phyloP scores from a whole-genome alignment of 805 yeast genomes.

The Tetrapisispora taiwanensis region DNA sequence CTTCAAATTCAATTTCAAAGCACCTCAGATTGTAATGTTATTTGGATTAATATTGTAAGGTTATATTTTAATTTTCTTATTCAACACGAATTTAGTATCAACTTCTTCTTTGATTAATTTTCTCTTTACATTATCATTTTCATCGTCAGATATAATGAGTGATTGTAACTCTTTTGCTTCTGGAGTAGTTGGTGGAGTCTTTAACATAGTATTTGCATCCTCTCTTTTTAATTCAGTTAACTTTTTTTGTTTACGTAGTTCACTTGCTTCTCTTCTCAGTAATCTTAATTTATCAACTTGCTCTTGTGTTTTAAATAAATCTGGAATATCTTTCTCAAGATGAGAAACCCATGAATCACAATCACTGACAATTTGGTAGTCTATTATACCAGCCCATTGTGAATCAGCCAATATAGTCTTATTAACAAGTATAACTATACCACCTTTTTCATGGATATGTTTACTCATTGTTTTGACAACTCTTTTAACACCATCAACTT shows the following conservation, averaged over 20 bases:
- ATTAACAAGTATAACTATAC: slow-evolving; percentile 69
- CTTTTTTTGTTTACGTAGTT: slow-evolving; percentile 13
- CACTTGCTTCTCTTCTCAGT: slow-evolving; percentile 26
- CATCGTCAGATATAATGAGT: background rate
- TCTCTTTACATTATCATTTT: slow-evolving; percentile 1
- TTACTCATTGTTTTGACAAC: slow-evolving; percentile 61
- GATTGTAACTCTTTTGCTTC: background rate
- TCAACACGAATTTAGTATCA: background rate
- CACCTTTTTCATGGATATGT: slow-evolving; percentile 68
- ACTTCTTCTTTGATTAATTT: background rate
- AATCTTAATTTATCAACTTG: slow-evolving; percentile 25
- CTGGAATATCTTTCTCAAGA: slow-evolving; percentile 46
- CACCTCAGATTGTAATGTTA: too few relatives aligned
- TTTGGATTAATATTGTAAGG: background rate
- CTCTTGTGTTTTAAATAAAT: slow-evolving; percentile 48
- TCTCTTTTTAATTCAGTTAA: background rate
- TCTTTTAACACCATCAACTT: slow-evolving; percentile 80
- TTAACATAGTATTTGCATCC: background rate
- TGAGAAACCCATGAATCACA: slow-evolving; percentile 72
- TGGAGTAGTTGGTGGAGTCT: slow-evolving; percentile 5
- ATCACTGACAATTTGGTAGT: slow-evolving; percentile 68
- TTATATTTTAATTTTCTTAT: background rate
- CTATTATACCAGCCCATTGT: slow-evolving; percentile 63
- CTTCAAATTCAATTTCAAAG: too few relatives aligned
- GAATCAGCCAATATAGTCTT: slow-evolving; percentile 50